Conservation (phyloP, 1,284 basidiomycete genomes). For the Athelia psychrophila region DNA sequence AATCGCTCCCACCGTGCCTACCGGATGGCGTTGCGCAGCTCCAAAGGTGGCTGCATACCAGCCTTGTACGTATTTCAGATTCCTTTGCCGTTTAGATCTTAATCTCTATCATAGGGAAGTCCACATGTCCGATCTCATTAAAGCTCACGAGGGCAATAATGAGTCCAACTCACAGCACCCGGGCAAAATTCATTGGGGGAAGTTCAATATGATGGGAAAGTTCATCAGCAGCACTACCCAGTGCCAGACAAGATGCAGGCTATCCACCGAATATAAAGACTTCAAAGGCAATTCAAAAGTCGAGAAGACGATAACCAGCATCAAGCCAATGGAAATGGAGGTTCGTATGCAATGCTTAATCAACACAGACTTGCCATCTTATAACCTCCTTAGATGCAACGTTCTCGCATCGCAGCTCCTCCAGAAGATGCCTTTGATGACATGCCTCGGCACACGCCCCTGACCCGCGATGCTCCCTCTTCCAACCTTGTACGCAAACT, state of each 20-base stretch:
- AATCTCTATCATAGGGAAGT: constrained; percentile 56
- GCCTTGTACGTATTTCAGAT: constrained; percentile 56
- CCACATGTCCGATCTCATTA: constrained; percentile 78
- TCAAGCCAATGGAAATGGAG: constrained; percentile 58
- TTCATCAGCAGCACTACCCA: constrained; percentile 69
- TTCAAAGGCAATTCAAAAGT: constrained; percentile 51
- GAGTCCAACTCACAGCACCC: constrained; percentile 60
- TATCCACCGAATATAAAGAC: constrained; percentile 48
- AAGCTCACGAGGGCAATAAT: constrained; percentile 73
- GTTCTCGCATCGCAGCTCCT: constrained; percentile 51
- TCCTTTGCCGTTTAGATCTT: constrained; percentile 2
- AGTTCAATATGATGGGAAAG: constrained; percentile 81
- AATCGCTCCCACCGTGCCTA: constrained; percentile 75
- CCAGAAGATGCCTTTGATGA: neutral
- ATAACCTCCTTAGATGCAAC: constrained; percentile 45
- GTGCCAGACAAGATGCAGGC: constrained; percentile 70
- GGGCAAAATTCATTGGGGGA: constrained; percentile 78
- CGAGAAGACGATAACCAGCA: constrained; percentile 39
- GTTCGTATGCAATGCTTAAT: constrained; percentile 30
- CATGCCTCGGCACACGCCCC: neutral
- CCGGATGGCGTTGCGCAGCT: constrained; percentile 74
- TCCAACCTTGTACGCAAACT: neutral
- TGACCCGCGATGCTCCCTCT: neutral
- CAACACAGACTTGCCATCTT: neutral
- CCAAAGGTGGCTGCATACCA: constrained; percentile 79